Percentiles rank a stretch among this genome's conserved stretches.
phyloP scores from a whole-genome alignment of 805 yeast species.

The Priceomyces castillae region DNA sequence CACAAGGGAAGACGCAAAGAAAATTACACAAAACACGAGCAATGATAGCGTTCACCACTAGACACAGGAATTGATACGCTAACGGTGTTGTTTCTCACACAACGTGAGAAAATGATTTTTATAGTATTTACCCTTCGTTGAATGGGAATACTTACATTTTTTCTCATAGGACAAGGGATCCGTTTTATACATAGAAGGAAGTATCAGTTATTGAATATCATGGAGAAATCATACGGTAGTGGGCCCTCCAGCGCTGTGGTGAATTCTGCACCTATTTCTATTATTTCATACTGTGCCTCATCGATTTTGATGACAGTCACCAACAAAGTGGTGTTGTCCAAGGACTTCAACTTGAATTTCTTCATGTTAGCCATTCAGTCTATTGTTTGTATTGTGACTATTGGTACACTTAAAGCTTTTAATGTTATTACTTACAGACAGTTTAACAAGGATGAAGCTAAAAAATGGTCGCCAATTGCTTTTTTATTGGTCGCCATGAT shows the following conservation, averaged over 20 bases:
- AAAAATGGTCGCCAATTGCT: constrained; percentile 95
- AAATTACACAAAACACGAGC: constrained; percentile 6
- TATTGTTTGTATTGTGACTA: constrained; percentile 72
- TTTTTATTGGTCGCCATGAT: constrained; percentile 87
- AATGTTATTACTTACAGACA: constrained; percentile 85
- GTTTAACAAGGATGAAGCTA: constrained; percentile 82
- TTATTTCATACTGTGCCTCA: constrained; percentile 82
- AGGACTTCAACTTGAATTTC: constrained; percentile 76
- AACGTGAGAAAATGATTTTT: neutral
- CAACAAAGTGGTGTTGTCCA: constrained; percentile 88
- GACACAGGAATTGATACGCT: neutral
- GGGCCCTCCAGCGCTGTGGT: constrained; percentile 32
- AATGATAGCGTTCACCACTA: neutral
- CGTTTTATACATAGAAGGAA: constrained; percentile 28
- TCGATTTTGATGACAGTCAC: constrained; percentile 97
- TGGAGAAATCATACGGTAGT: constrained; percentile 33
- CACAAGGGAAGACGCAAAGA: neutral
- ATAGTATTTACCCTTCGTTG: neutral
- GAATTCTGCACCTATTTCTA: constrained; percentile 65
- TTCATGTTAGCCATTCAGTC: constrained; percentile 87
- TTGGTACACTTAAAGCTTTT: constrained; percentile 66
- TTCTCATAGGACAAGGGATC: constrained; percentile 33
- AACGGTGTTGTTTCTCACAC: constrained; percentile 5
- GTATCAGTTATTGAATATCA: constrained; percentile 10
- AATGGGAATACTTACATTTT: constrained; percentile 44